Conservation (phyloP, 2,329 filamentous ascomycete species). For the Pseudogymnoascus sp. region DNA sequence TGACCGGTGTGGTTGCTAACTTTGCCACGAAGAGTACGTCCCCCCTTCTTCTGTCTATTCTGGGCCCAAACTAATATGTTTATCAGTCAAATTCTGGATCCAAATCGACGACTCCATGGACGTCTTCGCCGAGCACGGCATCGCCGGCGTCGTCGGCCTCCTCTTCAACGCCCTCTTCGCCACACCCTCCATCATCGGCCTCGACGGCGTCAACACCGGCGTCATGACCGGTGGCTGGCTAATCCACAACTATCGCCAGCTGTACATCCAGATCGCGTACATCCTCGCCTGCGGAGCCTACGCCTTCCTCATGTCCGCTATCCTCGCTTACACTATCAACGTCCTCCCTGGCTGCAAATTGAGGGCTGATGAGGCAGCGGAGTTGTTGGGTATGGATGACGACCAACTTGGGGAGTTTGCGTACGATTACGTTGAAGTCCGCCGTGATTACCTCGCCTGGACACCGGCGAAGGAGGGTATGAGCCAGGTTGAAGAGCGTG, state of each 20-base stretch:
- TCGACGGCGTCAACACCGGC: conserved; percentile 69
- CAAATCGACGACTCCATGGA: conserved; percentile 65
- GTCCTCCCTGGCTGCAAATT: conserved; percentile 70
- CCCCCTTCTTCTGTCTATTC: no score
- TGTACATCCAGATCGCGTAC: conserved; percentile 77
- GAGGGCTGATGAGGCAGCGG: conserved; percentile 72
- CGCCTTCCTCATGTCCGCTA: conserved; percentile 64
- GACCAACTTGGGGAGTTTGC: conserved; percentile 86
- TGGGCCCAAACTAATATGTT: conserved; percentile 13
- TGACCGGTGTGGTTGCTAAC: conserved; percentile 60
- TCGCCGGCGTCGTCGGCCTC: conserved; percentile 62
- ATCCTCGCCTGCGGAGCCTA: conserved; percentile 60
- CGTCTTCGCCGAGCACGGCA: conserved; percentile 64
- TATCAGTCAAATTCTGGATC: conserved; percentile 39
- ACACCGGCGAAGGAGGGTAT: conserved; percentile 66
- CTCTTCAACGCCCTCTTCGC: conserved; percentile 69
- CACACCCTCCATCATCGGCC: conserved; percentile 61
- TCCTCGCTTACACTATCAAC: conserved; percentile 70
- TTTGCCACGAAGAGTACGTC: conserved; percentile 54
- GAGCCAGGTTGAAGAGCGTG: conserved; percentile 42
- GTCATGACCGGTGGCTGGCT: conserved; percentile 60
- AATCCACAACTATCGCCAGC: conserved; percentile 64
- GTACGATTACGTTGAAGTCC: conserved; percentile 85
- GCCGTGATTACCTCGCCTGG: conserved; percentile 82
- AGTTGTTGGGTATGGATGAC: conserved; percentile 82